These are phyloP conservation scores for Phlyctochytrium planicorne DNA, from an alignment of 192 early-diverging fungal genomes.

Conservation along the genomic window DNA sequence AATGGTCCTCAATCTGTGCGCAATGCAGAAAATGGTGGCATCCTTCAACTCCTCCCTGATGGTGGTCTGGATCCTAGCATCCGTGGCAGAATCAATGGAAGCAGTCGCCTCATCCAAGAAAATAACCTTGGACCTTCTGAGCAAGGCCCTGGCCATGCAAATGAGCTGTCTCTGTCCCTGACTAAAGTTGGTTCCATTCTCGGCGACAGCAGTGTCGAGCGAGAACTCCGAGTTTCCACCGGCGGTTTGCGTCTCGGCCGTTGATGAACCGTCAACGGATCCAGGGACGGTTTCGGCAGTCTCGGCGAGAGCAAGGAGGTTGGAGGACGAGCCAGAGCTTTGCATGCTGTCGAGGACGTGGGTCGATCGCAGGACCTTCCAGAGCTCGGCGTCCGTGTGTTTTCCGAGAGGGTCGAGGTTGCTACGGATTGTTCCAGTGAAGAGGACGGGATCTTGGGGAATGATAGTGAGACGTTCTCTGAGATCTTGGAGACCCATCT, in stretches of 20 bases:
- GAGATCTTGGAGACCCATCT: slow-evolving; percentile 59
- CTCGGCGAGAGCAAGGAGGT: background rate
- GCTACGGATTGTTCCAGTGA: slow-evolving; percentile 70
- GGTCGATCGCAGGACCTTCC: slow-evolving; percentile 56
- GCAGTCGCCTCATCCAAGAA: slow-evolving; percentile 43
- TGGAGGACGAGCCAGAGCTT: background rate
- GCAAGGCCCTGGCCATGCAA: slow-evolving; percentile 50
- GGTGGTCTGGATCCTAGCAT: slow-evolving; percentile 33
- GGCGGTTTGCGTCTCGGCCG: background rate
- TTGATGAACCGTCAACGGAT: background rate
- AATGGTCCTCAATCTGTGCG: slow-evolving; percentile 33
- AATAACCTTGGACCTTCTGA: slow-evolving; percentile 36
- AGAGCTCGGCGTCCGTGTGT: slow-evolving; percentile 60
- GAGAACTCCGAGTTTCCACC: background rate
- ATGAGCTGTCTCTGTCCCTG: slow-evolving; percentile 42
- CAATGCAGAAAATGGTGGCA: slow-evolving; percentile 36
- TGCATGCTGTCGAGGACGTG: slow-evolving; percentile 40
- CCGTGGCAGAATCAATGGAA: slow-evolving; percentile 34
- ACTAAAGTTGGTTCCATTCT: slow-evolving; percentile 40
- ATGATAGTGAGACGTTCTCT: slow-evolving; percentile 74
- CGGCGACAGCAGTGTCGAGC: slow-evolving; percentile 26
- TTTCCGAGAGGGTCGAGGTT: slow-evolving; percentile 79
- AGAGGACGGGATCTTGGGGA: slow-evolving; percentile 71
- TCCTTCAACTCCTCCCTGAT: slow-evolving; percentile 39
- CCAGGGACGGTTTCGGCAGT: background rate